phyloP scores from a whole-genome alignment of 495 filamentous ascomycete species.

The Cladorrhinum samala region DNA sequence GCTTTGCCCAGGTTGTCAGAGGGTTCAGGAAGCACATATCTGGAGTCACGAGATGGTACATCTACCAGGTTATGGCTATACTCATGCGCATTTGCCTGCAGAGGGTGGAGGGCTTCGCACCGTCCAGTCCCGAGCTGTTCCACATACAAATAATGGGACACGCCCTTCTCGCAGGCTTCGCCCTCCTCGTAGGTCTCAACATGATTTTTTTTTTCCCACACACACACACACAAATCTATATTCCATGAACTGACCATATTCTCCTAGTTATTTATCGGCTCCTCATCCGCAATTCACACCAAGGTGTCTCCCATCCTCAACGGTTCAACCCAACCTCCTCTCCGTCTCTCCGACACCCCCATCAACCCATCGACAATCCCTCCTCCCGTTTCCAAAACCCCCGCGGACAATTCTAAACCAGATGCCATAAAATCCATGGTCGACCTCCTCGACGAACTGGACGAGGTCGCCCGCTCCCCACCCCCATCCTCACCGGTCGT shows the following conservation, averaged over 20 bases:
- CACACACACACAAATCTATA: slow-evolving; percentile 4
- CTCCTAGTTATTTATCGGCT: slow-evolving; percentile 41
- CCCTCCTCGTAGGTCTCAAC: slow-evolving; percentile 45
- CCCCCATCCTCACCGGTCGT: slow-evolving; percentile 35
- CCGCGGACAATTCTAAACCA: neutral
- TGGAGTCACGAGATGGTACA: slow-evolving; percentile 63
- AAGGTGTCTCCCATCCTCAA: slow-evolving; percentile 55
- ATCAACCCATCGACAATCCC: neutral
- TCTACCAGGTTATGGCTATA: slow-evolving; percentile 57
- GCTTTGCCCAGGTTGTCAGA: slow-evolving; percentile 55
- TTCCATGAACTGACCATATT: no score
- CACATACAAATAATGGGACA: slow-evolving; percentile 47
- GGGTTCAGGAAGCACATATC: slow-evolving; percentile 57
- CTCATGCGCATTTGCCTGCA: slow-evolving; percentile 50
- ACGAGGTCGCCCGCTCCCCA: slow-evolving; percentile 36
- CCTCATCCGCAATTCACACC: slow-evolving; percentile 45
- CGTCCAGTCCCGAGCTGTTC: slow-evolving; percentile 33
- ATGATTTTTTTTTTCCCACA: slow-evolving; percentile 9
- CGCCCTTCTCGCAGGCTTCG: slow-evolving; percentile 48
- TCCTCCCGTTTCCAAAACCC: neutral
- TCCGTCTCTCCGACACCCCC: neutral
- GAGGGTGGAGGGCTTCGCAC: slow-evolving; percentile 40
- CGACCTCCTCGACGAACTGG: slow-evolving; percentile 42
- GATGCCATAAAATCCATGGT: slow-evolving; percentile 28
- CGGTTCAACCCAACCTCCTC: slow-evolving; percentile 20